Evolutionary conservation across 352 stramenopile species (phyloP).

Genomic region (Pseudoperonospora humuli): DNA sequence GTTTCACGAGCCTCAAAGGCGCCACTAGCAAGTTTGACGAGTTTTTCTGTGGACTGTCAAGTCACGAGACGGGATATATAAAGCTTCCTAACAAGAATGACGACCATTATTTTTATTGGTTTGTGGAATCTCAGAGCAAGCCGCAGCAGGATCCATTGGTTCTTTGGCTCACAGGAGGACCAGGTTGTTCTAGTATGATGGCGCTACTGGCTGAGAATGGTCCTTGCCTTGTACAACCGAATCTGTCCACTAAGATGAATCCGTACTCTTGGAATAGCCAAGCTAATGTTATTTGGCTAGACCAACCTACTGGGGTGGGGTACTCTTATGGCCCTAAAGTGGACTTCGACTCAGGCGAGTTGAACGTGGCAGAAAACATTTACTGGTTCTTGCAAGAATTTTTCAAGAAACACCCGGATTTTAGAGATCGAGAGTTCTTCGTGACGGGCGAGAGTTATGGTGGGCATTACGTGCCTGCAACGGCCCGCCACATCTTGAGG

Average conservation of each 20-base stretch:
- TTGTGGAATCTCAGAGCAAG: slow-evolving; percentile 34
- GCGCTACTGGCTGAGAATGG: slow-evolving; percentile 54
- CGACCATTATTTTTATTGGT: slow-evolving; percentile 70
- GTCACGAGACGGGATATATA: slow-evolving; percentile 42
- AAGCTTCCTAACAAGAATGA: slow-evolving; percentile 42
- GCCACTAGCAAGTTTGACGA: slow-evolving; percentile 10
- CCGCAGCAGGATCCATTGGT: slow-evolving; percentile 41
- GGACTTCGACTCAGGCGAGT: slow-evolving; percentile 42
- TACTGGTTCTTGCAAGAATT: slow-evolving; percentile 77
- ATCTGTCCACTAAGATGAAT: slow-evolving; percentile 41
- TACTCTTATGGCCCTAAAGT: slow-evolving; percentile 45
- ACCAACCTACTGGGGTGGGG: slow-evolving; percentile 55
- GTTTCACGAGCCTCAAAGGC: slow-evolving; percentile 18
- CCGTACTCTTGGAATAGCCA: slow-evolving; percentile 52
- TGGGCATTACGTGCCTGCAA: slow-evolving; percentile 57
- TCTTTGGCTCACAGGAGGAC: slow-evolving; percentile 60
- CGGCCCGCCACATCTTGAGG: slow-evolving; percentile 41
- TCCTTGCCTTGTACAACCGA: slow-evolving; percentile 40
- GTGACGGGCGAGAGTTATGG: slow-evolving; percentile 65
- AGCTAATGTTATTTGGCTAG: slow-evolving; percentile 69
- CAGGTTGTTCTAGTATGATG: slow-evolving; percentile 53
- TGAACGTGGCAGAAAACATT: slow-evolving; percentile 53
- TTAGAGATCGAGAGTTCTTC: slow-evolving; percentile 42
- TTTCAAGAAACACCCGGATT: slow-evolving; percentile 37
- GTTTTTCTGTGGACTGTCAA: slow-evolving; percentile 34